These are phyloP conservation scores for Arthromyces matolae DNA, from an alignment of 768 basidiomycete genomes.

Conservation along the genomic window DNA sequence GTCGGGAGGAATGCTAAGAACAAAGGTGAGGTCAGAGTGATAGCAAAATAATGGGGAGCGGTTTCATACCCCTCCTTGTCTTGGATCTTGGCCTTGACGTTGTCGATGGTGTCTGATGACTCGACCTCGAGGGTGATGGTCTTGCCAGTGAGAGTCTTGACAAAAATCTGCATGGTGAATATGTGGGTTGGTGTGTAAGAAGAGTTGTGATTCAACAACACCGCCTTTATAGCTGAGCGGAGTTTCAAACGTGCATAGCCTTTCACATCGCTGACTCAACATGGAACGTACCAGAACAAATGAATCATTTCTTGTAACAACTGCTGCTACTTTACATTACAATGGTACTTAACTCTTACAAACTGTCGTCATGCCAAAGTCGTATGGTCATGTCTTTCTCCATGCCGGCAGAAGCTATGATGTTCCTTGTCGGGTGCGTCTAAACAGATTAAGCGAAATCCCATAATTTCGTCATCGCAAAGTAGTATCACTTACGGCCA, in stretches of 20 bases:
- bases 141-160: slow-evolving; percentile 65
- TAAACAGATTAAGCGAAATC: too few relatives aligned
- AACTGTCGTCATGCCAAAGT: slow-evolving; percentile 63
- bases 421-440: slow-evolving; percentile 71
- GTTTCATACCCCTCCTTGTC: slow-evolving; percentile 74
- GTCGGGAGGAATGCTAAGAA: slow-evolving; percentile 63
- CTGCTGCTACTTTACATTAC: background rate
- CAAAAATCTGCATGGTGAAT: slow-evolving; percentile 43
- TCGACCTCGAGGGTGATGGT: slow-evolving; percentile 75
- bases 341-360: background rate
- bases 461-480: slow-evolving; percentile 12
- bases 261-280: slow-evolving; percentile 13
- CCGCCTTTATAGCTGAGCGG: slow-evolving; percentile 32
- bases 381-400: slow-evolving; percentile 85
- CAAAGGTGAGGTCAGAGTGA: slow-evolving; percentile 9
- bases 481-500: slow-evolving; percentile 56
- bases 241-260: slow-evolving; percentile 37
- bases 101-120: slow-evolving; percentile 68
- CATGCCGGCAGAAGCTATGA: slow-evolving; percentile 87
- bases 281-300: slow-evolving; percentile 39
- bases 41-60: background rate
- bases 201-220: background rate
- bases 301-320: background rate
- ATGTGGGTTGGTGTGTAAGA: background rate
- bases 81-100: slow-evolving; percentile 80